Evolutionary conservation across 768 basidiomycete genomes (phyloP), one percentile per base, ranked within the genome.

Genomic region (Dioszegia crocea): DNA sequence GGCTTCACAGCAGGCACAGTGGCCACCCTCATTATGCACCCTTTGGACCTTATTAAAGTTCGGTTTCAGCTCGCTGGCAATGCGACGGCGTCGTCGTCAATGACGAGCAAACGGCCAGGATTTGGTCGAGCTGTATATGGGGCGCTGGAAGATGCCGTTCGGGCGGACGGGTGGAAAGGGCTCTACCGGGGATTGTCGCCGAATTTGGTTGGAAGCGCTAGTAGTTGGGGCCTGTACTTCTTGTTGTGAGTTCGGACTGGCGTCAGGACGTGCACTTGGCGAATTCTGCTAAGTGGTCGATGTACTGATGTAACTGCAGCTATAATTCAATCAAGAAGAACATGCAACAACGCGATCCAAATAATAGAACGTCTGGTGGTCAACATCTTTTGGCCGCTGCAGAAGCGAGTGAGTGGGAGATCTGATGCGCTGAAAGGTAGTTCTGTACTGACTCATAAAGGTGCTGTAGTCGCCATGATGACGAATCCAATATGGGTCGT

Each of bases 401-500:
- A 45, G 83, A 94, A 88, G 91, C 94, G 72, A 96, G 94, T 97
- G 79, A 84, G 91, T 85, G 16, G n/a, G 75, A 56, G 27, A 12
- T 66, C 57, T 51, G 60, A 17, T 53, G 14, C 8, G 5, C 4
- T 16, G 23, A 33, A 27, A 10, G n/a, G n/a, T n/a, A n/a, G 1
- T 21, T 16, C n/a, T n/a, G 21, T 17, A 17, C 55, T 49, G 47
- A 49, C 51, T 8, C 23, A 21, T 66, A 6, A 33, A 98, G 94
- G 94, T 80, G 89, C 93, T 12, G 85, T 85, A 17, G 96, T 93
- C 3, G 92, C 96, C 0, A 80, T 98, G 69, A 82, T 96, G 73
- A 99, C 94, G 6, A 98, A 99, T 76, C 96, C 94, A 0, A 85
- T 97, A 66, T 98, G 94, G 94, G 88, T 98, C 14, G 88, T 98